Conservation (phyloP, 495 filamentous ascomycete genomes). For the Sabuloglossum arenarium region DNA sequence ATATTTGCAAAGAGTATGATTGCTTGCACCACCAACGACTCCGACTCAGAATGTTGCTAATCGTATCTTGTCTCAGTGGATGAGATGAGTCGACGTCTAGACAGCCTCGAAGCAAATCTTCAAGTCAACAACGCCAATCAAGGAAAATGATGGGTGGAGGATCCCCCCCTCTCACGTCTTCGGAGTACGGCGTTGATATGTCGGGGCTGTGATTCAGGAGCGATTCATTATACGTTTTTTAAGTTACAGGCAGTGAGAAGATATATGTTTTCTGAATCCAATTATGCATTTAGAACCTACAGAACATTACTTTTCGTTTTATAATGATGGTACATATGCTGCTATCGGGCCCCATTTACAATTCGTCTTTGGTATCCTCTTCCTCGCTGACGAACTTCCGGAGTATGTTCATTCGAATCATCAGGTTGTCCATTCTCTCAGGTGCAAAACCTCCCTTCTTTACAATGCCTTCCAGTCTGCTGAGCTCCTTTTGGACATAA, state of each 20-base stretch:
- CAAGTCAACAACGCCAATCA: conserved; percentile 27
- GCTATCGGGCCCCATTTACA: conserved; percentile 27
- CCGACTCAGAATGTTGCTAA: conserved; percentile 1
- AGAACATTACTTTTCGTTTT: background rate
- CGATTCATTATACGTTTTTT: background rate
- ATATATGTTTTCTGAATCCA: background rate
- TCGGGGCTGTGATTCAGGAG: background rate
- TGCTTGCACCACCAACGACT: background rate
- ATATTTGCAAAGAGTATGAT: conserved; percentile 71
- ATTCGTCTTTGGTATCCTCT: conserved; percentile 38
- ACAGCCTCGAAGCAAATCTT: conserved; percentile 64
- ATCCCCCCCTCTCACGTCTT: background rate
- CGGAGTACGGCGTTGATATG: conserved; percentile 11
- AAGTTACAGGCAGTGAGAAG: background rate
- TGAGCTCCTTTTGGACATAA: conserved; percentile 72
- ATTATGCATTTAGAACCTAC: background rate
- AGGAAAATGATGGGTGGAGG: background rate
- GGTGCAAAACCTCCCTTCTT: conserved; percentile 70
- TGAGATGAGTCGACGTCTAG: conserved; percentile 78
- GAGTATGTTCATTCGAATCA: conserved; percentile 72
- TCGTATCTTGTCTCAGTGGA: conserved; percentile 40
- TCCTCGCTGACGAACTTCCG: conserved; percentile 40
- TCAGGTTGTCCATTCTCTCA: conserved; percentile 77
- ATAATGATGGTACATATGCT: background rate
- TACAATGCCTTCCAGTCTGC: conserved; percentile 56